Conservation (phyloP, 192 early-diverging fungal species). For the Pilobolus umbonatus region DNA sequence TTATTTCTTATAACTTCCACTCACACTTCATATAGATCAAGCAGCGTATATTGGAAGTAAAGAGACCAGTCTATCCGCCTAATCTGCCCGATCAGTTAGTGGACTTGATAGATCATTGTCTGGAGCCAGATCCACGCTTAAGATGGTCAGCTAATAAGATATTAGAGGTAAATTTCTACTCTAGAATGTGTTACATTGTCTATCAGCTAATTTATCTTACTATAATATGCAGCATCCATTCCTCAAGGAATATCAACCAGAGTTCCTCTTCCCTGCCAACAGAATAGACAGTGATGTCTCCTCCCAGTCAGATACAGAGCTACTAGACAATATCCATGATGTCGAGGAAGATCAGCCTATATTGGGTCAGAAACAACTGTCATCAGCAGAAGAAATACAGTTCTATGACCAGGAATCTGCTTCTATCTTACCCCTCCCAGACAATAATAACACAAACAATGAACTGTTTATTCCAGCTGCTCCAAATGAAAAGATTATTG, state of each 20-base stretch:
- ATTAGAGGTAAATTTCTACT: constrained; percentile 20
- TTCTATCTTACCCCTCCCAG: neutral
- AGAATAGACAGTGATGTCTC: constrained; percentile 7
- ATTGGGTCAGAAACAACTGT: neutral
- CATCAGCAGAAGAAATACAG: neutral
- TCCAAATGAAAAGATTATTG: neutral
- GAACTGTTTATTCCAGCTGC: neutral
- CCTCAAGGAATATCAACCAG: constrained; percentile 21
- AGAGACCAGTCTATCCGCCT: constrained; percentile 23
- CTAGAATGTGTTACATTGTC: neutral
- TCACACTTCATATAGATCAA: constrained; percentile 22
- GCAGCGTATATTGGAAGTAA: constrained; percentile 26
- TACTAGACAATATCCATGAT: constrained; percentile 8
- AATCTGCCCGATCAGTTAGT: constrained; percentile 23
- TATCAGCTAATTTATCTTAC: neutral
- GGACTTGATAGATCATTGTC: constrained; percentile 29
- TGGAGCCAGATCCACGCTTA: constrained; percentile 24
- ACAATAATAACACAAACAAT: neutral
- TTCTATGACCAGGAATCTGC: neutral
- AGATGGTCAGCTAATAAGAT: constrained; percentile 22
- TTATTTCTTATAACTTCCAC: constrained; percentile 3
- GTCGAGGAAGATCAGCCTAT: neutral
- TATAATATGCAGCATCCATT: constrained; percentile 19
- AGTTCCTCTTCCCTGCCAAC: constrained; percentile 22
- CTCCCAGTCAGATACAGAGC: constrained; percentile 18